Percentiles rank a stretch among this genome's conserved stretches.
phyloP scores from a whole-genome alignment of 768 basidiomycete species.

The Solioccasus polychromus region DNA sequence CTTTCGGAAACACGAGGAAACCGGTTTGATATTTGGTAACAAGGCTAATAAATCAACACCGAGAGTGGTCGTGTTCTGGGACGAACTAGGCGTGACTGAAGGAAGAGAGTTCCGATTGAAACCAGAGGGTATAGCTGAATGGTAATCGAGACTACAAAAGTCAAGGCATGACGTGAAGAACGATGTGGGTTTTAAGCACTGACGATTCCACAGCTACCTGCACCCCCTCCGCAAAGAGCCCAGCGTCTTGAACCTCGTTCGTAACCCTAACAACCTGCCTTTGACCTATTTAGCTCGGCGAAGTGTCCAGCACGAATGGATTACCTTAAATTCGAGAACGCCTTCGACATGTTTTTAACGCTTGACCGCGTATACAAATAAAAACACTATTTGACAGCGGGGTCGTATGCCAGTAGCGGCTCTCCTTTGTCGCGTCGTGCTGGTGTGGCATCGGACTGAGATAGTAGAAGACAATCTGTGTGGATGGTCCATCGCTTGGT shows the following conservation, averaged over 20 bases:
- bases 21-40: constrained; percentile 18
- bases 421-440: no score
- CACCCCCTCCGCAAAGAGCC: constrained; percentile 53
- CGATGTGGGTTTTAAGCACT: constrained; percentile 14
- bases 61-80: constrained; percentile 9
- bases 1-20: constrained; percentile 12
- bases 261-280: constrained; percentile 38
- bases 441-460: no score
- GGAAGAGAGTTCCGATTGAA: constrained; percentile 12
- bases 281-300: no score
- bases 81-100: constrained; percentile 9
- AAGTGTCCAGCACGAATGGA: no score
- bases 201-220: constrained; percentile 48
- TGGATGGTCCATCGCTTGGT: no score
- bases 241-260: constrained; percentile 40
- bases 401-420: no score
- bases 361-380: no score
- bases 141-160: constrained; percentile 16
- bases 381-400: no score
- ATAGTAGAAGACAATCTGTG: no score
- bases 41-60: constrained; percentile 19
- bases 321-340: no score
- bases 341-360: no score
- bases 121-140: constrained; percentile 9
- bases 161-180: not conserved